Percentiles rank a stretch among this genome's conserved stretches.
These are phyloP conservation scores for Zelopaecilomyces penicillatus DNA, from an alignment of 2,329 filamentous ascomycete species.

Conservation along the genomic window DNA sequence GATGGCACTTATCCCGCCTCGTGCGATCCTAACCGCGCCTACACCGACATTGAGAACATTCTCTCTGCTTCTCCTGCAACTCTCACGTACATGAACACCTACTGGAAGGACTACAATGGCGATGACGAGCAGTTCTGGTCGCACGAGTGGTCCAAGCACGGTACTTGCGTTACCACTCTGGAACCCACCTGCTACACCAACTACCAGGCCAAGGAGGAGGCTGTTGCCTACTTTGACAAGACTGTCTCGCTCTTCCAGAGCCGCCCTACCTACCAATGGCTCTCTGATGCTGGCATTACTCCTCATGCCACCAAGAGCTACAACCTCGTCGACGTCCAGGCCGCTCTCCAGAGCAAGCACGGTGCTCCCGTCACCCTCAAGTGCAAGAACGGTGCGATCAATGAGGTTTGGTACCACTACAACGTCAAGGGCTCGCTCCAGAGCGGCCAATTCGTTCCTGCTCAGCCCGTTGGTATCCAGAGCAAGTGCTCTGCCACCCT, in stretches of 20 bases:
- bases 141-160: slow-evolving; percentile 70
- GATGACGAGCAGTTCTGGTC: slow-evolving; percentile 60
- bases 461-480: slow-evolving; percentile 45
- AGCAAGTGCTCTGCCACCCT: slow-evolving; percentile 59
- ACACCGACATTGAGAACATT: slow-evolving; percentile 58
- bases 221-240: slow-evolving; percentile 59
- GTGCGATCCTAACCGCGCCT: slow-evolving; percentile 54
- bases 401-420: slow-evolving; percentile 57
- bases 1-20: slow-evolving; percentile 60
- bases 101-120: slow-evolving; percentile 63
- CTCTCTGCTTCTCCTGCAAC: slow-evolving; percentile 45
- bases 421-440: slow-evolving; percentile 50
- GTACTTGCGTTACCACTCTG: slow-evolving; percentile 61
- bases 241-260: slow-evolving; percentile 57
- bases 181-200: slow-evolving; percentile 55
- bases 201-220: slow-evolving; percentile 54
- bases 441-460: slow-evolving; percentile 50
- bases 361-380: slow-evolving; percentile 50
- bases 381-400: slow-evolving; percentile 39
- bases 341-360: slow-evolving; percentile 43
- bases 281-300: slow-evolving; percentile 51
- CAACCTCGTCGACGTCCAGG: slow-evolving; percentile 47
- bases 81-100: slow-evolving; percentile 58
- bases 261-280: slow-evolving; percentile 57
- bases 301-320: slow-evolving; percentile 50